Evolutionary conservation across 2,329 filamentous ascomycete genomes (phyloP).

Genomic region (Cercospora janseana): DNA sequence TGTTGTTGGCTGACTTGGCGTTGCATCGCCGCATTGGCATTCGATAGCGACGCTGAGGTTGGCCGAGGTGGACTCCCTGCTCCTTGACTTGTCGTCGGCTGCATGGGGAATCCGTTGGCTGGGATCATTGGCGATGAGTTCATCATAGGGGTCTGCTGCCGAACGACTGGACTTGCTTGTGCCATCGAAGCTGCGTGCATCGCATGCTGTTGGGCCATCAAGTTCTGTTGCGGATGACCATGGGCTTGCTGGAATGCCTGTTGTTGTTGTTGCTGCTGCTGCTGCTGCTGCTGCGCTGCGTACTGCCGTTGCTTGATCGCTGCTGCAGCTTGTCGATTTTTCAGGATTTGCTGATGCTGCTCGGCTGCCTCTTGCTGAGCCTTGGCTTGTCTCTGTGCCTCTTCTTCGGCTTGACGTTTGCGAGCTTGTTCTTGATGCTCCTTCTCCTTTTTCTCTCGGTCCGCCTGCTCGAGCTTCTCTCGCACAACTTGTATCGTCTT

Average conservation of each 20-base stretch:
- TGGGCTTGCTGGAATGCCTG: slow-evolving; percentile 34
- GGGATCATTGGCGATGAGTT: slow-evolving; percentile 45
- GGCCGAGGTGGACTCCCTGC: slow-evolving; percentile 64
- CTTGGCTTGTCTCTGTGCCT: slow-evolving; percentile 46
- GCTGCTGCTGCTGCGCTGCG: slow-evolving; percentile 22
- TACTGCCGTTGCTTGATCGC: slow-evolving; percentile 44
- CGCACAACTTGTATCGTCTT: slow-evolving; percentile 80
- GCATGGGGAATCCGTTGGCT: slow-evolving; percentile 48
- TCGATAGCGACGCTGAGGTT: slow-evolving; percentile 59
- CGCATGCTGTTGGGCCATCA: slow-evolving; percentile 24
- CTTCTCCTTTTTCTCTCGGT: slow-evolving; percentile 58
- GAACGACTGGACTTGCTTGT: slow-evolving; percentile 62
- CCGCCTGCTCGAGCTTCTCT: slow-evolving; percentile 57
- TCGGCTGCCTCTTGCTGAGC: slow-evolving; percentile 49
- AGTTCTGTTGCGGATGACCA: slow-evolving; percentile 42
- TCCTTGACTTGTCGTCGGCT: slow-evolving; percentile 66
- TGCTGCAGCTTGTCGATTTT: slow-evolving; percentile 46
- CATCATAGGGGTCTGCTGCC: slow-evolving; percentile 49
- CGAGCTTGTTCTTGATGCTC: slow-evolving; percentile 46
- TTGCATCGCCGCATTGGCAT: slow-evolving; percentile 37
- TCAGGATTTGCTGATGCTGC: slow-evolving; percentile 6
- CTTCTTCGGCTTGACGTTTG: slow-evolving; percentile 41
- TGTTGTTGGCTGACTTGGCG: slow-evolving; percentile 42
- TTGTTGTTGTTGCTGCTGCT: slow-evolving; percentile 37
- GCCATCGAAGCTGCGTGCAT: slow-evolving; percentile 48